A percentile compares a stretch with the other conserved stretches of the same genome.
These are phyloP conservation scores for Hanseniaspora pseudoguilliermondii DNA, from an alignment of 805 yeast genomes.

Conservation along the genomic window DNA sequence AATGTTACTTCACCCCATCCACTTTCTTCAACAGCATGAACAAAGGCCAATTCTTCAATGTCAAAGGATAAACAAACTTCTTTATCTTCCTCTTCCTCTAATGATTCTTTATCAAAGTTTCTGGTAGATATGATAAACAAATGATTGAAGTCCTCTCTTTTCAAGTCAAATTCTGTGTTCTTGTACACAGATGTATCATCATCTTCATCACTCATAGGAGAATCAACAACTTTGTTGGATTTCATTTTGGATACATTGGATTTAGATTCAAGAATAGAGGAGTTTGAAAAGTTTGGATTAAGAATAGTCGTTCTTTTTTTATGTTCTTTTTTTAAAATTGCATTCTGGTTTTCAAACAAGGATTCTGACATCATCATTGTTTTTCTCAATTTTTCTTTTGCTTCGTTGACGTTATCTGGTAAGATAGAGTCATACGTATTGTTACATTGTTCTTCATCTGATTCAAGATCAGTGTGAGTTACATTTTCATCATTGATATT, in stretches of 20 bases:
- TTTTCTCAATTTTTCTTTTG: conserved; percentile 4
- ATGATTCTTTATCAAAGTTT: conserved; percentile 43
- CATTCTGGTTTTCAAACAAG: conserved; percentile 9
- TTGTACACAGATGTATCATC: conserved; percentile 11
- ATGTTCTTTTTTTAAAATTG: not conserved
- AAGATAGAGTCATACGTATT: not conserved
- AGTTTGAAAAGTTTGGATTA: not conserved
- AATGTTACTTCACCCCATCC: conserved; percentile 84
- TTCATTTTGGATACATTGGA: not conserved
- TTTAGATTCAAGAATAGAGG: conserved; percentile 1
- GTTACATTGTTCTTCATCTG: not conserved
- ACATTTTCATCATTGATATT: no score
- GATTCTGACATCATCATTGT: conserved; percentile 8
- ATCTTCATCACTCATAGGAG: not conserved
- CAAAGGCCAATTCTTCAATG: conserved; percentile 59
- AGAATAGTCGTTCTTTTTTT: conserved; percentile 1
- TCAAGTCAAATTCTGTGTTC: conserved; percentile 18
- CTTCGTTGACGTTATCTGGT: not conserved
- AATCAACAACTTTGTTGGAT: not conserved
- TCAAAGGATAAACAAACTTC: conserved; percentile 63
- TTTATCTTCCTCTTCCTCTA: conserved; percentile 53
- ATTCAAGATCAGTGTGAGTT: not conserved
- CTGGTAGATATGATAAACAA: conserved; percentile 47
- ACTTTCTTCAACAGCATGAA: conserved; percentile 63
- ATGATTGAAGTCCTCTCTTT: conserved; percentile 37